phyloP scores from a whole-genome alignment of 441 rosid species.

The Omphalea diandra region DNA sequence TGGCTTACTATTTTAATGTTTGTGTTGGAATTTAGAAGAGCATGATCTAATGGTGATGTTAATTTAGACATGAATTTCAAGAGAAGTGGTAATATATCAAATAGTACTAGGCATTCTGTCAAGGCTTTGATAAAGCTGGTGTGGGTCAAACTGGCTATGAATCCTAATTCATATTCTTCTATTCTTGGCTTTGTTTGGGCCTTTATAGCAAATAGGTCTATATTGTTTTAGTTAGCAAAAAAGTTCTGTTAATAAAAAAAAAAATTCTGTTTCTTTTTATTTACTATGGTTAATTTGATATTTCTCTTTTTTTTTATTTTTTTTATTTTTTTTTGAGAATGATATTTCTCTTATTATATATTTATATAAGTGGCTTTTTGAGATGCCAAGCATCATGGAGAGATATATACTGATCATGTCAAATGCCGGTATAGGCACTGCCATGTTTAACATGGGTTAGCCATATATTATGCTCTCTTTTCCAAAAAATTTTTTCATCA shows the following conservation, averaged over 20 bases:
- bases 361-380: slow-evolving; percentile 78
- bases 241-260: no score
- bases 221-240: no score
- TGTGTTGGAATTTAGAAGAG: slow-evolving; percentile 61
- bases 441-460: slow-evolving; percentile 96
- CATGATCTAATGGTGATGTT: slow-evolving; percentile 28
- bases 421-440: slow-evolving; percentile 87
- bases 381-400: slow-evolving; percentile 78
- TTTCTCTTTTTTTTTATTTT: no score
- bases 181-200: slow-evolving; percentile 86
- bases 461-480: no score
- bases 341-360: no score
- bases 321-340: no score
- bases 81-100: neutral
- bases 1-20: slow-evolving; percentile 76
- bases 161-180: slow-evolving; percentile 87
- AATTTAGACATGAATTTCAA: slow-evolving; percentile 28
- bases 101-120: slow-evolving; percentile 33
- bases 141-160: slow-evolving; percentile 64
- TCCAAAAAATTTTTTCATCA: no score
- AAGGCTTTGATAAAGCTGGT: slow-evolving; percentile 60
- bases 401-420: slow-evolving; percentile 78
- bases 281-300: neutral
- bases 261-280: neutral
- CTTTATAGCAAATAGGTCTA: slow-evolving; percentile 77